Percentiles rank a stretch among this genome's conserved stretches.
Conservation (phyloP, 345 rosid species). For the Sapria himalayana region DNA sequence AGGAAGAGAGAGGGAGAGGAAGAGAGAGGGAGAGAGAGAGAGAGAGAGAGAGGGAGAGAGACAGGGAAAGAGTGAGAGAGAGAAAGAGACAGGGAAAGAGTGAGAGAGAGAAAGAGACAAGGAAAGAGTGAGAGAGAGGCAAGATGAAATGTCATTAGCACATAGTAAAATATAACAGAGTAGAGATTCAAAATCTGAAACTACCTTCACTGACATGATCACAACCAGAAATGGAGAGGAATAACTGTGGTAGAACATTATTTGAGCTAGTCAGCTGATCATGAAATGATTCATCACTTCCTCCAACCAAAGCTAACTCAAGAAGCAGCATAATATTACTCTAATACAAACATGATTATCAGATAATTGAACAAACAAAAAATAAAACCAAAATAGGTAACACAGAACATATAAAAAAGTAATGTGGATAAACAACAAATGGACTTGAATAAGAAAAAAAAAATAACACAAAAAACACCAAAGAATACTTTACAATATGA, state of each 20-base stretch:
- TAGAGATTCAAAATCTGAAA: too few species aligned
- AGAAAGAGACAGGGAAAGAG: slow-evolving; percentile 7
- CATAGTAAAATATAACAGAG: too few species aligned
- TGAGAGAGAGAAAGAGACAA: slow-evolving; percentile 7
- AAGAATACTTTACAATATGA: too few species aligned
- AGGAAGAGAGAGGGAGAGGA: too few species aligned
- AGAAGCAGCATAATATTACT: slow-evolving; percentile 28
- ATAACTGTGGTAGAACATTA: slow-evolving; percentile 30
- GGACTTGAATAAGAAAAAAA: too few species aligned
- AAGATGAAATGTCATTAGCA: background rate
- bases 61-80: too few species aligned
- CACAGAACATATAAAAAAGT: too few species aligned
- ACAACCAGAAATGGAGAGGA: slow-evolving; percentile 24
- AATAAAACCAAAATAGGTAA: background rate
- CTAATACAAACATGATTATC: slow-evolving; percentile 18
- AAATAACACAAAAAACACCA: background rate
- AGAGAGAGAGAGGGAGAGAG: background rate
- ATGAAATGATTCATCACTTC: slow-evolving; percentile 31
- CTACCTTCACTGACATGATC: slow-evolving; percentile 10
- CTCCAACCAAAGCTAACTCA: slow-evolving; percentile 58
- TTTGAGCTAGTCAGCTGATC: slow-evolving; percentile 21
- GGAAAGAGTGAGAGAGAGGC: slow-evolving; percentile 3
- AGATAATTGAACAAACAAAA: background rate
- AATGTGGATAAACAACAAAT: too few species aligned
- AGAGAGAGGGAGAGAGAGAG: too few species aligned